Base-by-base conservation (phyloP, 108 stramenopile species). In the Nitzschia sp. region DNA sequence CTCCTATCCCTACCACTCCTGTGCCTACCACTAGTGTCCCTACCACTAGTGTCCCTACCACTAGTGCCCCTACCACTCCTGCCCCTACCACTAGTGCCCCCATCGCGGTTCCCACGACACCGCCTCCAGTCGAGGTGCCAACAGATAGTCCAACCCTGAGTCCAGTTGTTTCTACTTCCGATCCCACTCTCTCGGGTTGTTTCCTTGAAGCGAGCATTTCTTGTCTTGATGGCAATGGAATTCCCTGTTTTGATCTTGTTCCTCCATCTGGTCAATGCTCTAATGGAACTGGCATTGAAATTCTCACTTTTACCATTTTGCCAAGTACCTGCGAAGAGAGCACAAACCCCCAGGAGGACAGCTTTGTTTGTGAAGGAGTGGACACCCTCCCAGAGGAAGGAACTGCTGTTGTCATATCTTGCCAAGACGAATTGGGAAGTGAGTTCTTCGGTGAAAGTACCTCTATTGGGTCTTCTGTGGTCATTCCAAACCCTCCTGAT, bases 191-290 rank as follows among this genome's bases (percentile, higher is more conserved):
- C 13, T 22, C 19, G 9, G 48, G 4, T 11, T 50, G 48, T 50
- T 50, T 50, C 48, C 13, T 50, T 22, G 48, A 50, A 5, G 48
- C 19, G 19, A 16, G 48, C 19, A 69, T 69, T 45, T 32, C n/a
- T 46, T 69, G 68, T 25, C 2, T 58, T n/a, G 41, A 26, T 19
- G 38, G 6, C 2, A 35, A 25, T 31, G 57, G 57, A 29, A 26
- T 69, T 31, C 68, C 55, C 16, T 69, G 68, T 25, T 19, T 25
- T 21, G 30, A 69, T 3, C 4, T 69, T 31, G 19, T 26, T 6
- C 3, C 22, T 5, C 56, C 68, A 28, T 13, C 15, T 15, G 32
- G 16, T 11, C 28, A 54, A n/a, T 65, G 63, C 27, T 65, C 63
- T 5, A 30, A 32, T 26, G 63, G 63, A 52, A 5, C 3, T 3